Conservation (phyloP, 2,329 filamentous ascomycete genomes). For the Fusarium metavorans region DNA sequence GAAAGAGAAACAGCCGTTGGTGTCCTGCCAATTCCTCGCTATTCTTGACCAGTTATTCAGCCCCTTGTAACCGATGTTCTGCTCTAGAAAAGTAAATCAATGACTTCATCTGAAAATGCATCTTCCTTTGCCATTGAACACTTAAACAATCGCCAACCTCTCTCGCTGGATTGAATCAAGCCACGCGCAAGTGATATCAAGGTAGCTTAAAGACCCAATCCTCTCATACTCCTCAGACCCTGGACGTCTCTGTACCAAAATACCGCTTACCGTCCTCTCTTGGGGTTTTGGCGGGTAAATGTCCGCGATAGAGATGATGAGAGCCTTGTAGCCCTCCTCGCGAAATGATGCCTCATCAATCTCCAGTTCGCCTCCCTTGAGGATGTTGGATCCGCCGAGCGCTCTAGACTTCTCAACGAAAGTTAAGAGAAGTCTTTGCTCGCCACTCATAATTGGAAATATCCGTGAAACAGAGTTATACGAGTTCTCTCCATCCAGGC, state of each 20-base stretch:
- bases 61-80: not conserved
- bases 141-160: not conserved
- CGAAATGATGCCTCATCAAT: not conserved
- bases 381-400: rapidly evolving
- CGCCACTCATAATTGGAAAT: rapidly evolving
- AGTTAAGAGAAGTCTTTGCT: not conserved
- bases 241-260: not conserved
- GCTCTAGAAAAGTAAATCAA: not conserved
- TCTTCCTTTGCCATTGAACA: rapidly evolving
- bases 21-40: too few species aligned
- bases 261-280: too few species aligned
- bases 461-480: too few species aligned
- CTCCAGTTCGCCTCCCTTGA: not conserved
- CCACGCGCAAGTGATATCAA: not conserved
- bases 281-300: too few species aligned
- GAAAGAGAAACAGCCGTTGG: not conserved
- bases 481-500: too few species aligned
- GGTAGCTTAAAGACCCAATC: not conserved
- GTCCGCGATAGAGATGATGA: not conserved
- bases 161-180: not conserved
- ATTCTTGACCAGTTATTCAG: too few species aligned
- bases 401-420: not conserved
- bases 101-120: not conserved
- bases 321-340: not conserved
- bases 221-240: not conserved